Percentiles rank a stretch among this genome's conserved stretches.
Evolutionary conservation across 371 early-diverging fungal species (phyloP).

Genomic region (Blakeslea trispora): DNA sequence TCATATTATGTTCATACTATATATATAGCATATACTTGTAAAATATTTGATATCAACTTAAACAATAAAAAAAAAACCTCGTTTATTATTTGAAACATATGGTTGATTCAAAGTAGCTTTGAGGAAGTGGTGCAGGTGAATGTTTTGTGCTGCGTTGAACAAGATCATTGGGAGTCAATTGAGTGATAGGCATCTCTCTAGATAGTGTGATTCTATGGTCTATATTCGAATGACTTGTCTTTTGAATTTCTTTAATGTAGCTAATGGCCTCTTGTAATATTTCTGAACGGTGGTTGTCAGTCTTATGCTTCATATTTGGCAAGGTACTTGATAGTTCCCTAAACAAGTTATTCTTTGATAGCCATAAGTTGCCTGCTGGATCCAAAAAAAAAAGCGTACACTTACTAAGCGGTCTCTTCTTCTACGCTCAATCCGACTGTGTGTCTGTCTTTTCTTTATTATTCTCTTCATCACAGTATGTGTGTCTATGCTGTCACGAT

Average conservation of each 20-base stretch:
- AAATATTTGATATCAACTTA: conserved; percentile 5
- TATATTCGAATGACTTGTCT: background rate
- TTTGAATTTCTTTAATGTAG: background rate
- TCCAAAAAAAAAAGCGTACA: too few relatives aligned
- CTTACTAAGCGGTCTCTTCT: conserved; percentile 51
- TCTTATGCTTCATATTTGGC: conserved; percentile 13
- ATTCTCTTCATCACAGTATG: conserved; percentile 58
- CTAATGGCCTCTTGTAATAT: conserved; percentile 10
- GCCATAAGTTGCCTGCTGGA: too few relatives aligned
- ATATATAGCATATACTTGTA: too few relatives aligned
- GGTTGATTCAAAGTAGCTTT: conserved; percentile 3
- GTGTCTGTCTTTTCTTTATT: conserved; percentile 55
- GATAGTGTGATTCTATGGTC: too few relatives aligned
- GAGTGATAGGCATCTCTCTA: too few relatives aligned
- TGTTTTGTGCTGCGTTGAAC: too few relatives aligned
- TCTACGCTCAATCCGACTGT: conserved; percentile 60
- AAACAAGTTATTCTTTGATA: conserved; percentile 22
- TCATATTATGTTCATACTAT: too few relatives aligned
- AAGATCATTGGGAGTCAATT: too few relatives aligned
- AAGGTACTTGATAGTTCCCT: conserved; percentile 26
- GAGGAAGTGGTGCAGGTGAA: background rate
- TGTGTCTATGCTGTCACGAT: conserved; percentile 55
- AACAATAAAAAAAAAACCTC: too few relatives aligned
- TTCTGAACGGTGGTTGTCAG: conserved; percentile 26
- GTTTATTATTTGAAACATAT: background rate